A percentile compares a stretch with the other conserved stretches of the same genome.
Evolutionary conservation across 495 filamentous ascomycete genomes (phyloP).

Genomic region (Penicillium soppii): DNA sequence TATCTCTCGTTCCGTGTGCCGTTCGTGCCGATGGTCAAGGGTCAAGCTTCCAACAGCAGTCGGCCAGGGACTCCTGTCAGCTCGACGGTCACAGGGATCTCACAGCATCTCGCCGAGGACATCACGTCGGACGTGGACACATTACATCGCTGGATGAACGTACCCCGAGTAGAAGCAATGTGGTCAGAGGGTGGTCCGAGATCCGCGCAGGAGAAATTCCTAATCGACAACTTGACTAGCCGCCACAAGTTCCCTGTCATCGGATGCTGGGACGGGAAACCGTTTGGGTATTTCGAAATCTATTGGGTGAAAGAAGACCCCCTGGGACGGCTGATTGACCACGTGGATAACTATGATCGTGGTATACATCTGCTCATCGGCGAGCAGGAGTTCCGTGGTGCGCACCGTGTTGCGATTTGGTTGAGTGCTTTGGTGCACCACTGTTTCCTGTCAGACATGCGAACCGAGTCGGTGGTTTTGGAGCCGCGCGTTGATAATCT

Average conservation of each 20-base stretch:
- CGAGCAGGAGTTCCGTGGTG: constrained; percentile 86
- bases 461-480: constrained; percentile 78
- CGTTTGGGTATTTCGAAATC: constrained; percentile 96
- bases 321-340: constrained; percentile 64
- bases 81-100: constrained; percentile 24
- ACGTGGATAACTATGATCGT: constrained; percentile 76
- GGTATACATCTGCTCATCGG: constrained; percentile 88
- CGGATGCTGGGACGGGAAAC: constrained; percentile 90
- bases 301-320: constrained; percentile 98
- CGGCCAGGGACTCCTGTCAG: constrained; percentile 24
- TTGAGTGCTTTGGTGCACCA: constrained; percentile 82
- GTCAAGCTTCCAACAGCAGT: not conserved
- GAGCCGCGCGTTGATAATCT: constrained; percentile 92
- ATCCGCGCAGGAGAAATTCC: constrained; percentile 64
- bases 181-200: constrained; percentile 74
- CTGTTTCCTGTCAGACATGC: constrained; percentile 73
- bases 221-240: constrained; percentile 60
- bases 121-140: constrained; percentile 65
- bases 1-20: constrained; percentile 88
- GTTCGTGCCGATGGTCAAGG: constrained; percentile 30
- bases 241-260: constrained; percentile 87
- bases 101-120: constrained; percentile 28
- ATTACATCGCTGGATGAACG: constrained; percentile 87
- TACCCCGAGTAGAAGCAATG: constrained; percentile 74
- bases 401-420: constrained; percentile 74